Conservation (phyloP, 108 stramenopile species). For the Cyclotella atomus region DNA sequence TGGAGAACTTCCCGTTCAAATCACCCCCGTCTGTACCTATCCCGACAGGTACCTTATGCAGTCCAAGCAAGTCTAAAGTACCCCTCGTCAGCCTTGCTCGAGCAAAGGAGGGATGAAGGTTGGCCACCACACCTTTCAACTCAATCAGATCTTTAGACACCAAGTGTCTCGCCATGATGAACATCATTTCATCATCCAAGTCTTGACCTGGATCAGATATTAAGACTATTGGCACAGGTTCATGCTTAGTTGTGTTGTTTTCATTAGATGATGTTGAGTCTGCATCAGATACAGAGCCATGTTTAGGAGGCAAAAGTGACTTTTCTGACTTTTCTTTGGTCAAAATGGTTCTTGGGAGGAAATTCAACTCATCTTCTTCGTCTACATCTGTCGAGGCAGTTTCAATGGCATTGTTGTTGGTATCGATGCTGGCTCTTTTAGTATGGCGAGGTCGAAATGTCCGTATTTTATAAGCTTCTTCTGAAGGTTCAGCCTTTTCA, state of each 20-base stretch:
- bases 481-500: background rate
- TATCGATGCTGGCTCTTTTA: conserved; percentile 7
- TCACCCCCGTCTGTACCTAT: conserved; percentile 56
- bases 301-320: background rate
- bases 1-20: conserved; percentile 27
- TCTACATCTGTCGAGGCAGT: background rate
- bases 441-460: background rate
- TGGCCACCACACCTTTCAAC: conserved; percentile 45
- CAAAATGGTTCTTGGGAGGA: conserved; percentile 2
- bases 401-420: conserved; percentile 4
- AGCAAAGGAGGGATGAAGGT: conserved; percentile 47
- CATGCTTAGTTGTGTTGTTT: background rate
- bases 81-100: conserved; percentile 52
- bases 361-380: background rate
- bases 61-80: conserved; percentile 46
- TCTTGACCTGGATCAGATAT: conserved; percentile 56
- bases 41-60: conserved; percentile 50
- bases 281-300: background rate
- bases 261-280: background rate
- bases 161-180: conserved; percentile 50
- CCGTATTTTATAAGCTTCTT: background rate
- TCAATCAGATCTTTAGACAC: conserved; percentile 37
- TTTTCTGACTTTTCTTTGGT: background rate
- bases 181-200: conserved; percentile 59
- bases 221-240: conserved; percentile 44